Evolutionary conservation across 1,284 basidiomycete species (phyloP), one percentile per base, ranked within the genome.

Genomic region (Butyriboletus appendiculatus): DNA sequence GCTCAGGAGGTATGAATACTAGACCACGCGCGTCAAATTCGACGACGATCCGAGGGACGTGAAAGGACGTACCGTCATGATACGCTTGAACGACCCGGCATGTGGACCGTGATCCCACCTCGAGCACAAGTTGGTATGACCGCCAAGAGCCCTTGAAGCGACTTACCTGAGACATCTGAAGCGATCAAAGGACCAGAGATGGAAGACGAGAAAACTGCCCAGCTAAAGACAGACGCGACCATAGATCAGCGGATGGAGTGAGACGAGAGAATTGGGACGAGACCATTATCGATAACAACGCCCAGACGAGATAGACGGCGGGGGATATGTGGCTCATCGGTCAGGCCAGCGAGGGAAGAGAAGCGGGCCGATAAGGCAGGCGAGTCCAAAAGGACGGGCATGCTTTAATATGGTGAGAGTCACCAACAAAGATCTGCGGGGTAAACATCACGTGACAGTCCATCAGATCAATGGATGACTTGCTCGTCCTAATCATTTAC

Each of bases 111-210:
- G 80, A 59, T 82, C 81, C 86, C 86, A 90, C 67, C 88, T 89
- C 50, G 22, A 15, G 20, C 26, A 16, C 33, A 20, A 9, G 6
- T 47, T 40, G 6, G 14, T 24, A 1, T 33, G 26, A 28, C 2
- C 12, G 5, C 26, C 9, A n/a, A n/a, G 26, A 8, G 1, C 2
- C 10, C 15, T 4, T 1, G 16, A 34, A 4, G 34, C 0, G 2
- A 66, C 80, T 61, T 59, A 88, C 88, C 65, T 81, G 44, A 90
- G 66, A 66, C 87, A 90, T 60, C 78, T 81, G 74, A 91, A 91
- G 48, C 79, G 76, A 66, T 91, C 88, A 66, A 88, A 91, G 5
- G 83, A 85, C 85, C 86, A 91, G 39, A 91, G 70, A 65, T 91
- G 88, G 62, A 81, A 86, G 3, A 89, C 24, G 6, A 90, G 74